Evolutionary conservation across 768 basidiomycete genomes (phyloP), one percentile per base, ranked within the genome.

Genomic region (Tulasnella sp.): DNA sequence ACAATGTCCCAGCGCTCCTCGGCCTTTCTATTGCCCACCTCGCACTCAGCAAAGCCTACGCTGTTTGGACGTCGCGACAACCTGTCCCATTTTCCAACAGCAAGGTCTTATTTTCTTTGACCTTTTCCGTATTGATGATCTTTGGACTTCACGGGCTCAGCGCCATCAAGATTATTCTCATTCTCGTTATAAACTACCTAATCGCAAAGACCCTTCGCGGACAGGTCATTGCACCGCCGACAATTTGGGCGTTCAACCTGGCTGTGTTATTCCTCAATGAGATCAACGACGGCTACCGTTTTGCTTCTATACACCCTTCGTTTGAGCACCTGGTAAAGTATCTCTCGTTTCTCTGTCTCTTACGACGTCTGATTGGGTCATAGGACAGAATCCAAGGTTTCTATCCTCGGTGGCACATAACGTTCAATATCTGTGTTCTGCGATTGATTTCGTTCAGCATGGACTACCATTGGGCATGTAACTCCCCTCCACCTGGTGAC

Each of bases 371-470:
- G 34, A 34, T 43, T 68, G 17, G 36, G n/a, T 8, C 5, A 9
- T 42, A 89, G 84, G 86, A 88, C 64, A 59, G 64, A 0, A 76
- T 57, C 15, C 41, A 76, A 66, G 96, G 96, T 5, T 70, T 87
- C 15, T 84, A 93, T 60, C 86, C 92, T 9, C 77, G 91, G 17
- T 99, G 96, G 96, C 80, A 97, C 62, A 75, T 98, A 63, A 79
- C 73, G 63, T 98, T 94, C 74, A 98, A 98, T 68, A 91, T 98
- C 63, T 91, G 92, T 2, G 93, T 93, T 85, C 75, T 98, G 39
- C 80, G 94, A 31, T 75, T 97, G 12, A 75, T 99, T 5, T 93
- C 92, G 0, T 99, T 91, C 72, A 85, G 82, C 60, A 81, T 94
- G 80, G 96, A 99, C 66, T 84, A 84, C 65, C 80, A 88, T 63